phyloP scores from a whole-genome alignment of 768 basidiomycete genomes.

The Phlebiopsis gigantea region DNA sequence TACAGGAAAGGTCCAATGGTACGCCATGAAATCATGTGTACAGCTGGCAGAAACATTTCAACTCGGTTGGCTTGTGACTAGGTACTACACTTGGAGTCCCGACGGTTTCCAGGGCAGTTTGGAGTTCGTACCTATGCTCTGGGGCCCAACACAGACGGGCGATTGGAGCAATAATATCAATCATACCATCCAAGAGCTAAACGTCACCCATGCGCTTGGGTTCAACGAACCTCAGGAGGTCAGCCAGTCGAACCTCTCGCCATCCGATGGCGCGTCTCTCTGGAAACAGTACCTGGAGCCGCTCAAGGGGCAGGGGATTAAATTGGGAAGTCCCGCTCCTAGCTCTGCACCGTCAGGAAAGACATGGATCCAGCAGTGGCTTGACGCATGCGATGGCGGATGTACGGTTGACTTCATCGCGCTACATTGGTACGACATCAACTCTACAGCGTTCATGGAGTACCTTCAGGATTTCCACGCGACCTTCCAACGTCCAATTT shows the following conservation, averaged over 20 bases:
- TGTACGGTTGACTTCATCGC: constrained; percentile 58
- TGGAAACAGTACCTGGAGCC: constrained; percentile 53
- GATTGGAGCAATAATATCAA: constrained; percentile 39
- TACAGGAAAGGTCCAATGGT: constrained; percentile 50
- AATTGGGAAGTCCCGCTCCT: constrained; percentile 49
- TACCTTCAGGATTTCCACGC: constrained; percentile 46
- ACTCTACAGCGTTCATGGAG: constrained; percentile 45
- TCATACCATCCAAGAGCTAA: constrained; percentile 29
- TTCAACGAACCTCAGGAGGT: constrained; percentile 49
- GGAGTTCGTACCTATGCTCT: constrained; percentile 55
- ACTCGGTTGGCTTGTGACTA: constrained; percentile 12
- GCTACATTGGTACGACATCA: constrained; percentile 54
- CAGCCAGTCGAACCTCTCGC: constrained; percentile 46
- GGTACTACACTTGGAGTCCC: constrained; percentile 51
- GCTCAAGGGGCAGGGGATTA: constrained; percentile 36
- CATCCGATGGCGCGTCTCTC: constrained; percentile 41
- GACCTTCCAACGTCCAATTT: constrained; percentile 47
- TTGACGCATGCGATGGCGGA: constrained; percentile 39
- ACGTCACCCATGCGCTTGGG: constrained; percentile 40
- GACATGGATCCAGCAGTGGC: constrained; percentile 49
- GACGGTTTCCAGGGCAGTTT: constrained; percentile 30
- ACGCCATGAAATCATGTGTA: no score
- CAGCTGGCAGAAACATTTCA: no score
- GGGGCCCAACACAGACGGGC: constrained; percentile 37
- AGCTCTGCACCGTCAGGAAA: constrained; percentile 48